Conservation (phyloP, 2,329 filamentous ascomycete species). For the Neoascochyta sp. region DNA sequence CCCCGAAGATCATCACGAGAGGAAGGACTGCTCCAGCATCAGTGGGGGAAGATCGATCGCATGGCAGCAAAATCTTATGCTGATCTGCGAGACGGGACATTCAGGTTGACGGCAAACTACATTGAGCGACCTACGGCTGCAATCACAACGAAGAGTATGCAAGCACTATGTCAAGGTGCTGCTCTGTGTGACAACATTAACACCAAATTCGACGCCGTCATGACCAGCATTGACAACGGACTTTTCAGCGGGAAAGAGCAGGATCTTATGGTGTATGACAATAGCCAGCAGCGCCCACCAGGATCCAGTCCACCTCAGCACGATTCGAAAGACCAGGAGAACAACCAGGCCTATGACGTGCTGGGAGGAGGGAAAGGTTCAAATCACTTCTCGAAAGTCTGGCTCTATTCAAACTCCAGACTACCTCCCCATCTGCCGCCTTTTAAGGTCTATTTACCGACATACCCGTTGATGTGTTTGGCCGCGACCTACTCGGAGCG, state of each 20-base stretch:
- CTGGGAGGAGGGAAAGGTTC: slow-evolving; percentile 20
- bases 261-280: slow-evolving; percentile 43
- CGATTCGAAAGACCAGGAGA: slow-evolving; percentile 9
- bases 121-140: slow-evolving; percentile 30
- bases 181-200: slow-evolving; percentile 58
- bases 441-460: slow-evolving; percentile 68
- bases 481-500: slow-evolving; percentile 74
- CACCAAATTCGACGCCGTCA: slow-evolving; percentile 61
- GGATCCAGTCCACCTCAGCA: slow-evolving; percentile 15
- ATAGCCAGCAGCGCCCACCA: slow-evolving; percentile 10
- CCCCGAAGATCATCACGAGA: slow-evolving; percentile 9
- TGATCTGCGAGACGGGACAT: slow-evolving; percentile 27
- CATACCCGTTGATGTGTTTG: slow-evolving; percentile 72
- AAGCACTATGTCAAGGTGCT: slow-evolving; percentile 39
- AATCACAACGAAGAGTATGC: slow-evolving; percentile 33
- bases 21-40: slow-evolving; percentile 21
- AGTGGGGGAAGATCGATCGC: slow-evolving; percentile 29
- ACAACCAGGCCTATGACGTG: slow-evolving; percentile 14
- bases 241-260: slow-evolving; percentile 51
- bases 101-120: slow-evolving; percentile 24
- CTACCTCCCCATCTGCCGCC: slow-evolving; percentile 65
- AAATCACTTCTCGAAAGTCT: slow-evolving; percentile 65
- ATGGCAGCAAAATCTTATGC: slow-evolving; percentile 29
- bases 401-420: slow-evolving; percentile 73
- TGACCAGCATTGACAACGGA: slow-evolving; percentile 69